Conservation (phyloP, 306 rosid genomes). For the Dicorynia guianensis region DNA sequence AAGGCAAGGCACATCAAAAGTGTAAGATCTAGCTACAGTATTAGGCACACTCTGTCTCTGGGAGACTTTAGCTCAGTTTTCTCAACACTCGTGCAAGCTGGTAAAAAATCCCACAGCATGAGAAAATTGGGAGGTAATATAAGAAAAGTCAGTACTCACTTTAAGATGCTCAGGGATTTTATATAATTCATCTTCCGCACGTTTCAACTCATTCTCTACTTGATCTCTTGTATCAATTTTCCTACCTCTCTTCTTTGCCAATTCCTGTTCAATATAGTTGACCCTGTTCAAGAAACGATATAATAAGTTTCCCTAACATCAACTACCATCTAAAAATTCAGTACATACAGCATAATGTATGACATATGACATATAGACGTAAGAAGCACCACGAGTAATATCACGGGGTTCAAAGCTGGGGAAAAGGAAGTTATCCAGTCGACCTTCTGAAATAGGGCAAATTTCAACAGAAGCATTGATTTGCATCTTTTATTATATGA, state of each 20-base stretch:
- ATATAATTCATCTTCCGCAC: conserved; percentile 92
- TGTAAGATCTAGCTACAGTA: background rate
- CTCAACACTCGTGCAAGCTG: background rate
- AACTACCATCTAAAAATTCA: too few species aligned
- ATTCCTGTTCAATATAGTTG: too few species aligned
- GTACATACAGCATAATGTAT: background rate
- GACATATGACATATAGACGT: too few species aligned
- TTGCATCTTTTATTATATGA: background rate
- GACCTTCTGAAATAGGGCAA: background rate
- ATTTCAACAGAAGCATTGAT: background rate
- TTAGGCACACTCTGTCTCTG: too few species aligned
- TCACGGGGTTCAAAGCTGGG: too few species aligned
- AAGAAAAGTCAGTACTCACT: conserved; percentile 53
- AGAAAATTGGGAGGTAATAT: background rate
- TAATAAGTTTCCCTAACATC: too few species aligned
- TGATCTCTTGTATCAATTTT: too few species aligned
- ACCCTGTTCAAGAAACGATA: too few species aligned
- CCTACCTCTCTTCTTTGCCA: too few species aligned
- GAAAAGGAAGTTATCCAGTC: background rate
- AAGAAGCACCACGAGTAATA: too few species aligned
- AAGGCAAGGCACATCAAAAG: background rate
- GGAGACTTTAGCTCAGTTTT: too few species aligned
- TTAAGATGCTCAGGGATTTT: conserved; percentile 98
- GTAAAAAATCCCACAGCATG: background rate
- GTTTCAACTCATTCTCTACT: conserved; percentile 68